Percentiles rank a stretch among this genome's conserved stretches.
Conservation (phyloP, 352 stramenopile species). For the Phytophthora capsici region DNA sequence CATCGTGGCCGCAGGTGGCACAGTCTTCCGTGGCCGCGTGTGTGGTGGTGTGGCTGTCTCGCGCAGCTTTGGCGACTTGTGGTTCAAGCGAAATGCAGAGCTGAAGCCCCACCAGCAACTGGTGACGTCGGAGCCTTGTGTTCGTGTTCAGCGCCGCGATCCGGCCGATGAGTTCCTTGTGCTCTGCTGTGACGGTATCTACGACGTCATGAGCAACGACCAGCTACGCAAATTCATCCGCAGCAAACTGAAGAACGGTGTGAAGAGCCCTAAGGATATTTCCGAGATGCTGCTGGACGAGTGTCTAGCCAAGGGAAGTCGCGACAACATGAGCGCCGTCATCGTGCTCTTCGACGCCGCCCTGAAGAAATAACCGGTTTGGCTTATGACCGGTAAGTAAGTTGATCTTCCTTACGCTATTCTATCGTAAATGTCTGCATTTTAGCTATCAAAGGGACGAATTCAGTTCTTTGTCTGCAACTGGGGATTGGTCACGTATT, state of each 20-base stretch:
- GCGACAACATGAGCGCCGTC: slow-evolving; percentile 90
- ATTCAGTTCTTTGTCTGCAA: slow-evolving; percentile 4
- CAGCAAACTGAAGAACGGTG: slow-evolving; percentile 64
- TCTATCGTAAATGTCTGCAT: slow-evolving; percentile 34
- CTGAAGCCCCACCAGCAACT: slow-evolving; percentile 87
- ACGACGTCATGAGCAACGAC: slow-evolving; percentile 95
- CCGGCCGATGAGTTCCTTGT: slow-evolving; percentile 92
- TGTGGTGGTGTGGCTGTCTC: slow-evolving; percentile 87
- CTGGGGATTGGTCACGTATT: slow-evolving; percentile 47
- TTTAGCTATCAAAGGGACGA: not conserved
- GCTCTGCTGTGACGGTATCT: slow-evolving; percentile 94
- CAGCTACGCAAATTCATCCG: slow-evolving; percentile 92
- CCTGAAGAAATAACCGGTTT: slow-evolving; percentile 42
- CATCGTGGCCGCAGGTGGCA: slow-evolving; percentile 83
- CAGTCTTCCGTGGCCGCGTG: slow-evolving; percentile 85
- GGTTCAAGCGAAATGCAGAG: slow-evolving; percentile 86
- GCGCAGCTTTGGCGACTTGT: slow-evolving; percentile 88
- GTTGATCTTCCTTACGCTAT: slow-evolving; percentile 22
- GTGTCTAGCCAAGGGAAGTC: slow-evolving; percentile 80
- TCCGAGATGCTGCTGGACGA: slow-evolving; percentile 83
- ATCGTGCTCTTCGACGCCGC: slow-evolving; percentile 76
- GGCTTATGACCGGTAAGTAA: slow-evolving; percentile 21
- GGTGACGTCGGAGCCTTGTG: slow-evolving; percentile 84
- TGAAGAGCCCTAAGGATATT: slow-evolving; percentile 66
- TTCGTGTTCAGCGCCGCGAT: slow-evolving; percentile 76